Evolutionary conservation across 1,284 basidiomycete genomes (phyloP).

Genomic region (Pyrrhoderma lamaoense): DNA sequence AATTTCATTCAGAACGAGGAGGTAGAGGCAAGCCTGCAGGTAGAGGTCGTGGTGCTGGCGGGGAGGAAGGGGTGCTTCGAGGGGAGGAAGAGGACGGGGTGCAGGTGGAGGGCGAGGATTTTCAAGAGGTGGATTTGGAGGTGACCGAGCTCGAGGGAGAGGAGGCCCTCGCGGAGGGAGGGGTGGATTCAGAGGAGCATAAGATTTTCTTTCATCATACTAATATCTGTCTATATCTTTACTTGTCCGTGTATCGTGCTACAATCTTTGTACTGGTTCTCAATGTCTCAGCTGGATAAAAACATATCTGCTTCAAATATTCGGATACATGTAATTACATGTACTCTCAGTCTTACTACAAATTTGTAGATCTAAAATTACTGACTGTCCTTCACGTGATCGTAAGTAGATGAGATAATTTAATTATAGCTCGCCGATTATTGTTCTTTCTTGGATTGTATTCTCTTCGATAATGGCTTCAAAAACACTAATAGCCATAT

Average conservation of each 20-base stretch:
- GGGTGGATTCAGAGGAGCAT: not conserved
- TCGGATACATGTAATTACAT: too few relatives aligned
- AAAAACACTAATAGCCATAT: conserved; percentile 72
- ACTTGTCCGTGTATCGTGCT: not conserved
- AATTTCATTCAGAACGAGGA: conserved; percentile 44
- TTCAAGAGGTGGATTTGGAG: conserved; percentile 19
- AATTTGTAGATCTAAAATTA: too few relatives aligned
- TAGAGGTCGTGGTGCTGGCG: conserved; percentile 31
- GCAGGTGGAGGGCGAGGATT: conserved; percentile 28
- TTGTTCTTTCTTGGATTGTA: not conserved
- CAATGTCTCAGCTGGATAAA: too few relatives aligned
- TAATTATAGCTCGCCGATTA: too few relatives aligned
- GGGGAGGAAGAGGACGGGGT: conserved; percentile 36
- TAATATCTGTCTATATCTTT: not conserved
- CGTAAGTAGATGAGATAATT: too few relatives aligned
- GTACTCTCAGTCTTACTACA: too few relatives aligned
- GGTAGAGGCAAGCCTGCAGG: conserved; percentile 29
- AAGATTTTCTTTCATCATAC: too few relatives aligned
- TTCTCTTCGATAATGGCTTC: conserved; percentile 25
- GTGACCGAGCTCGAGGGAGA: conserved; percentile 5
- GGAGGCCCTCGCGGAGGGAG: not conserved
- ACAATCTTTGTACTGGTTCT: not conserved
- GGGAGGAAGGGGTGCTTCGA: conserved; percentile 35
- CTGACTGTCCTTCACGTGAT: too few relatives aligned
- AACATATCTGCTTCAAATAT: too few relatives aligned